Base-by-base conservation (phyloP, 1,284 basidiomycete genomes). In the Cutaneotrichosporon cyanovorans region DNA sequence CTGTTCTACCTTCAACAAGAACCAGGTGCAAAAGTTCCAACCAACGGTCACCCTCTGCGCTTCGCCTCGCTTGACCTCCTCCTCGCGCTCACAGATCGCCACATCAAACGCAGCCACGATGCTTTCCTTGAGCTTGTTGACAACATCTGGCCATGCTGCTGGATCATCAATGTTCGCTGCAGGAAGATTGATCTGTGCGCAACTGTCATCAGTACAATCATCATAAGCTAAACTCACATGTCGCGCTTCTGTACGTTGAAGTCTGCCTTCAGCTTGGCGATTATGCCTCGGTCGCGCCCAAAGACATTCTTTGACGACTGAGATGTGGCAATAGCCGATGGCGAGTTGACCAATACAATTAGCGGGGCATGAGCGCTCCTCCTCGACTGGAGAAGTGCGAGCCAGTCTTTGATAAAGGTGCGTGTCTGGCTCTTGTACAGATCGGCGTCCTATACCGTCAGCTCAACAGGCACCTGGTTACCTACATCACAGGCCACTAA, bases 21-120 rank as follows among this genome's bases (percentile, higher is more conserved):
- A 95, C 76, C 92, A 97, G 1, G 85, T 90, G 66, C 89, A 91
- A 63, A 93, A 96, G 66, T 95, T 92, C 92, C 92, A 96, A 2
- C 90, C 91, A 1, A 87, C 85, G 78, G 89, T 85, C 54, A 83
- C 78, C 48, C 85, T 77, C 65, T 93, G 87, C 39, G 80, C 77
- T 65, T 96, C 91, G 0, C 86, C 87, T 20, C 85, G 79, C 60
- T 79, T 83, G 2, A 95, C 83, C 51, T 93, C 89, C 40, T 95
- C 91, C 62, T 91, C 86, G 15, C 87, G 78, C 56, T 83, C 81
- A 6, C 77, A 72, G 34, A 97, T 77, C 6, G 85, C 81, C 9
- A 75, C 72, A 61, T 96, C 88, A 55, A 97, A 90, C 0, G 90
- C 84, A 30, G 76, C 74, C 16, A 93, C 72, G 14, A 95, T 69